A percentile compares a stretch with the other conserved stretches of the same genome.
Conservation (phyloP, 2,329 filamentous ascomycete genomes). For the Fusarium redolens region DNA sequence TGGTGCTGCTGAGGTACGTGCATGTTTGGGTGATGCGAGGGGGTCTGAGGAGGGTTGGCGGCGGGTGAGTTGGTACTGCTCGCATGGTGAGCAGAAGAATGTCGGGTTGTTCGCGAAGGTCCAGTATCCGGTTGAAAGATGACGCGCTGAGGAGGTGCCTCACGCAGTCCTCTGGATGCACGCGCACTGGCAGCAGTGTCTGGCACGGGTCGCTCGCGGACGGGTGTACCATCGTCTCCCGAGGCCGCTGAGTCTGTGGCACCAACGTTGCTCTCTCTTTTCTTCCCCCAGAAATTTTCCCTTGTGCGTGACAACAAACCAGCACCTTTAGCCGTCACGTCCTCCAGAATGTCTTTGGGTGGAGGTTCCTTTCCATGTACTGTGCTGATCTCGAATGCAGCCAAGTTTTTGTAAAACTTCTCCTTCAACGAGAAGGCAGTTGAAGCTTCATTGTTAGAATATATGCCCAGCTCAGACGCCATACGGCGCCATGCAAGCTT, state of each 20-base stretch:
- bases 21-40: constrained; percentile 51
- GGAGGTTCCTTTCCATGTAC: constrained; percentile 84
- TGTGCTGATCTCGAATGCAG: constrained; percentile 85
- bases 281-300: constrained; percentile 74
- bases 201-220: constrained; percentile 62
- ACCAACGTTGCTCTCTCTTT: constrained; percentile 62
- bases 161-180: constrained; percentile 74
- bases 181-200: constrained; percentile 66
- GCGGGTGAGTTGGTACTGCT: constrained; percentile 45
- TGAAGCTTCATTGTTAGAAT: constrained; percentile 80
- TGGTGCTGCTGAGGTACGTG: constrained; percentile 46
- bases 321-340: constrained; percentile 86
- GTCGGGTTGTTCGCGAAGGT: constrained; percentile 71
- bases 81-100: constrained; percentile 60
- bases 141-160: constrained; percentile 85
- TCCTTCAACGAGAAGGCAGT: constrained; percentile 88
- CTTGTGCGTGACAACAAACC: constrained; percentile 81
- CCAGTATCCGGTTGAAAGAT: constrained; percentile 86
- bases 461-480: constrained; percentile 79
- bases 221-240: constrained; percentile 69
- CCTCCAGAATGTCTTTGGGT: constrained; percentile 87
- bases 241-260: constrained; percentile 68
- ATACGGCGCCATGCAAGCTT: constrained; percentile 89
- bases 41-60: constrained; percentile 43
- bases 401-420: constrained; percentile 89